These are phyloP conservation scores for Fagopyrum homotropicum DNA, from an alignment of 148 eudicot genomes.

Conservation along the genomic window DNA sequence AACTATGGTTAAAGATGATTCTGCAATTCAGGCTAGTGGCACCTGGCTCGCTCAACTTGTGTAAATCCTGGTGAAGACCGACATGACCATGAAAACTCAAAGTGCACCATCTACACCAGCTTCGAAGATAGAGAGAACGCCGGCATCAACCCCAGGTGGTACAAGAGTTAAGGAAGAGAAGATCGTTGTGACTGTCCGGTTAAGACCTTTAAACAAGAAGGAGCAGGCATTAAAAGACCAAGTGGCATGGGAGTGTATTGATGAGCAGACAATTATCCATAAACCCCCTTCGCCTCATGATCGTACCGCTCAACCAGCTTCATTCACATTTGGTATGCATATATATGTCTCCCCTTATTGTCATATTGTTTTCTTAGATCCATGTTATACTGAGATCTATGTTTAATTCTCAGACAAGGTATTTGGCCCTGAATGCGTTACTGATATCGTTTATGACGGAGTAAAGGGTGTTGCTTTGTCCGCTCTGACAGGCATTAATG, in stretches of 20 bases:
- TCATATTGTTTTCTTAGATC: not conserved
- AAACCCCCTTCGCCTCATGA: conserved; percentile 46
- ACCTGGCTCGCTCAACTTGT: not conserved
- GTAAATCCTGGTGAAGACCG: not conserved
- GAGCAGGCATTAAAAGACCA: conserved; percentile 70
- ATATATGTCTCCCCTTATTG: not conserved
- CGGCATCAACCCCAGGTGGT: conserved; percentile 74
- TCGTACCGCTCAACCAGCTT: conserved; percentile 43
- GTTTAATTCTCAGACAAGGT: conserved; percentile 59
- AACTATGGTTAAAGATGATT: no score
- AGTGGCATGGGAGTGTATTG: conserved; percentile 70
- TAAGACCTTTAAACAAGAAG: conserved; percentile 70
- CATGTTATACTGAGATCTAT: not conserved
- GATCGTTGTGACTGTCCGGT: conserved; percentile 82
- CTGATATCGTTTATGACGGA: conserved; percentile 81
- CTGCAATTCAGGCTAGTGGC: not conserved
- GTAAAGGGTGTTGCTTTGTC: conserved; percentile 87
- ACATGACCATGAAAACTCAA: conserved; percentile 60
- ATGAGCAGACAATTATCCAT: conserved; percentile 46
- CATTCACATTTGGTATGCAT: conserved; percentile 60
- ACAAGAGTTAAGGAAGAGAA: conserved; percentile 67
- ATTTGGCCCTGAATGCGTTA: conserved; percentile 67
- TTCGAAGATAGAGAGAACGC: conserved; percentile 62
- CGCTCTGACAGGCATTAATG: conserved; percentile 91
- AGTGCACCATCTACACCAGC: conserved; percentile 65